Evolutionary conservation across 495 filamentous ascomycete species (phyloP).

Genomic region (Tuber calosporum): DNA sequence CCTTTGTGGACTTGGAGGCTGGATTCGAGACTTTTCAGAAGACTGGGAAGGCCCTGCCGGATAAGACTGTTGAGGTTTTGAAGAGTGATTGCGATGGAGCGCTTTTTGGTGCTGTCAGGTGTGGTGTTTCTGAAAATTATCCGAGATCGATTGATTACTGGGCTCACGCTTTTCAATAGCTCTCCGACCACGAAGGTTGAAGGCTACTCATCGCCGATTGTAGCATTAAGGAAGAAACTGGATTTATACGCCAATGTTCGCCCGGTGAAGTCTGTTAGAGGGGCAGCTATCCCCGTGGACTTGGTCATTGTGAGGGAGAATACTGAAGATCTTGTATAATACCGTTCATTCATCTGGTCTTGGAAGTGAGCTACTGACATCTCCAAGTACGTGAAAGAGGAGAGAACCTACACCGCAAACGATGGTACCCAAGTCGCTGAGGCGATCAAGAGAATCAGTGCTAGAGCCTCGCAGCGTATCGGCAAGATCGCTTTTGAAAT

Average conservation of each 20-base stretch:
- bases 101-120: constrained; percentile 86
- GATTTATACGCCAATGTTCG: constrained; percentile 96
- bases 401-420: constrained; percentile 65
- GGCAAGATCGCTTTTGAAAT: constrained; percentile 91
- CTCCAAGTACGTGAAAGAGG: constrained; percentile 84
- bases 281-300: constrained; percentile 64
- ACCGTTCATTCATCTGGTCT: not conserved
- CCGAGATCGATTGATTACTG: constrained; percentile 30
- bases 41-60: constrained; percentile 78
- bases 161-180: constrained; percentile 21
- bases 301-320: constrained; percentile 98
- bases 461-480: constrained; percentile 73
- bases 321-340: constrained; percentile 70
- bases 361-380: not conserved
- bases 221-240: constrained; percentile 89
- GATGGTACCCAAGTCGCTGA: constrained; percentile 73
- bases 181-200: constrained; percentile 81
- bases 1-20: constrained; percentile 83
- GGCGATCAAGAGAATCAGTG: constrained; percentile 93
- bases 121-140: constrained; percentile 12
- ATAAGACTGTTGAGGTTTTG: constrained; percentile 77
- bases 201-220: constrained; percentile 95
- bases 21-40: constrained; percentile 88
- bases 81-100: constrained; percentile 89
- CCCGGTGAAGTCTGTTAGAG: constrained; percentile 76